Evolutionary conservation across 1,284 basidiomycete species (phyloP).

Genomic region (Polyporus tsugae): DNA sequence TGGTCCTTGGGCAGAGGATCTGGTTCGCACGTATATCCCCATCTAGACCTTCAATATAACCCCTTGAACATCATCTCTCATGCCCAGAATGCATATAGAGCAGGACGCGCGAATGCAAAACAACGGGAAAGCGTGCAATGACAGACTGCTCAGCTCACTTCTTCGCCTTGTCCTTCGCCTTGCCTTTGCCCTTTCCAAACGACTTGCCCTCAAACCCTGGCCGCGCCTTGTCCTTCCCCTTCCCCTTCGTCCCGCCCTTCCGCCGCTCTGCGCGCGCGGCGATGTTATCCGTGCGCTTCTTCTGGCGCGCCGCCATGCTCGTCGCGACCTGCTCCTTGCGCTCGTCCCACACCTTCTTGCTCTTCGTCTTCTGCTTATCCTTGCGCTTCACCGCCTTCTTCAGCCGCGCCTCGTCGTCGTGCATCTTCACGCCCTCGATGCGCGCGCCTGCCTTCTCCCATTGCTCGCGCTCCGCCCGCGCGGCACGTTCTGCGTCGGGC

Average conservation of each 20-base stretch:
- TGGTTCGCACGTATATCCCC: conserved; percentile 16
- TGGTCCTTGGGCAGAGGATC: conserved; percentile 29
- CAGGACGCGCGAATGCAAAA: not conserved
- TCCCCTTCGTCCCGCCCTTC: conserved; percentile 71
- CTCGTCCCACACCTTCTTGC: conserved; percentile 86
- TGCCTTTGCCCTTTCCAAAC: conserved; percentile 66
- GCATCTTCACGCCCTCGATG: conserved; percentile 87
- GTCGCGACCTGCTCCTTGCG: conserved; percentile 80
- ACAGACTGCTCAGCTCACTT: conserved; percentile 12
- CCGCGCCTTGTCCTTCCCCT: conserved; percentile 68
- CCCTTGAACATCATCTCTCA: not conserved
- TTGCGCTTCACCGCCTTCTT: conserved; percentile 92
- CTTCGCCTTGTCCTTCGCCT: conserved; percentile 37
- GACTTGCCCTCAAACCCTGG: conserved; percentile 87
- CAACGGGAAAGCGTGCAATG: not conserved
- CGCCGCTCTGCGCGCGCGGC: conserved; percentile 80
- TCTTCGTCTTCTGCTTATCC: conserved; percentile 88
- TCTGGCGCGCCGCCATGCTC: conserved; percentile 83
- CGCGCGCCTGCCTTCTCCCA: conserved; percentile 90
- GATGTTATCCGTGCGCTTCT: conserved; percentile 91
- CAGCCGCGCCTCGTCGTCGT: conserved; percentile 81
- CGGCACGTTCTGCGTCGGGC: conserved; percentile 82
- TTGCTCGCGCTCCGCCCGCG: conserved; percentile 78
- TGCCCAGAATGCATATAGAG: not conserved
- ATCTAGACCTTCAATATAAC: conserved; percentile 3